Percentiles rank a stretch among this genome's conserved stretches.
These are phyloP conservation scores for Sarcocystis neurona DNA, from an alignment of 169 alveolate genomes.

Conservation along the genomic window DNA sequence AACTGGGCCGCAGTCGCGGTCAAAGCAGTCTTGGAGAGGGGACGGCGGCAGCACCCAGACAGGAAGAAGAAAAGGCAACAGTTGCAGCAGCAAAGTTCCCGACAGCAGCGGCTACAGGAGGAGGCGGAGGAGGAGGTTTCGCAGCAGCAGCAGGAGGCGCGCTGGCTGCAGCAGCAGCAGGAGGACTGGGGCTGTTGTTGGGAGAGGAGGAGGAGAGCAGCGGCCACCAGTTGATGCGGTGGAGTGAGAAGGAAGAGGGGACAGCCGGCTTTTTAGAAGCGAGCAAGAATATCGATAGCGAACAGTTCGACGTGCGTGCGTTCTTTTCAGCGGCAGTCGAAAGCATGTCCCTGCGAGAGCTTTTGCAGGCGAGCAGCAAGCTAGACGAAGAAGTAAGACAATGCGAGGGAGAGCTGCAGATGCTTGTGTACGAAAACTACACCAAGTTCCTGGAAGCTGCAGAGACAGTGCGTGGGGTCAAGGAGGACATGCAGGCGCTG, in stretches of 20 bases:
- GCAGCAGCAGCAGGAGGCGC: conserved; percentile 17
- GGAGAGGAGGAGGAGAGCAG: background rate
- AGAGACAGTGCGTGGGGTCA: conserved; percentile 79
- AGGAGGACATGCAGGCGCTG: conserved; percentile 64
- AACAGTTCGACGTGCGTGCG: conserved; percentile 52
- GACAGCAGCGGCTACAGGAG: background rate
- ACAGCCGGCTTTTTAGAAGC: background rate
- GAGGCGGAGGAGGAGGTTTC: background rate
- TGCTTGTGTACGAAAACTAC: conserved; percentile 88
- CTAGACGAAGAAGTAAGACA: conserved; percentile 71
- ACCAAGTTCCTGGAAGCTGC: conserved; percentile 86
- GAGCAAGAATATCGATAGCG: conserved; percentile 6
- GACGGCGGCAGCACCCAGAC: background rate
- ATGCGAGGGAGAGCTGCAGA: conserved; percentile 80
- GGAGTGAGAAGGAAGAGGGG: background rate
- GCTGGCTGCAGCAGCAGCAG: background rate
- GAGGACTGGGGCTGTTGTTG: background rate
- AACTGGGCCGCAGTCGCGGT: too few species aligned
- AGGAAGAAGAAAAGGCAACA: background rate
- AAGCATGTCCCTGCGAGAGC: conserved; percentile 27
- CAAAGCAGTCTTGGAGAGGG: background rate
- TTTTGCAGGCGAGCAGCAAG: conserved; percentile 39
- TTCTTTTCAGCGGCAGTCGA: conserved; percentile 53
- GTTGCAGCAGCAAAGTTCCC: too few species aligned
- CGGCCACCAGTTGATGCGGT: background rate